These are phyloP conservation scores for Stentor coeruleus DNA, from an alignment of 73 alveolate genomes.

Conservation along the genomic window DNA sequence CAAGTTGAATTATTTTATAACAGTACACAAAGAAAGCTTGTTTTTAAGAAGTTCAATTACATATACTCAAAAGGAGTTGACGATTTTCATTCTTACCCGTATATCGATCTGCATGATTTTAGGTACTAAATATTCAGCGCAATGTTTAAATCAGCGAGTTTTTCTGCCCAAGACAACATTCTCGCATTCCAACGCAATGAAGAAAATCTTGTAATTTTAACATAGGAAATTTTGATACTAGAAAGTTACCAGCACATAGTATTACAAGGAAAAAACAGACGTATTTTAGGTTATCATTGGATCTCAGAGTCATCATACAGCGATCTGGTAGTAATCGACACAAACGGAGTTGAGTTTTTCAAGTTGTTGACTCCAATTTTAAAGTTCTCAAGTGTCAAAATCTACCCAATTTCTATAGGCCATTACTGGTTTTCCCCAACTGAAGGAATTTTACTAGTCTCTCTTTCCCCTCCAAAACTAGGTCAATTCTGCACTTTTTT, in stretches of 20 bases:
- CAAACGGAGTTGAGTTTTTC: slow-evolving; percentile 8
- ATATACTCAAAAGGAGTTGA: slow-evolving; percentile 23
- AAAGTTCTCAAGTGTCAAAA: neutral
- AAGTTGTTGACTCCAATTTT: neutral
- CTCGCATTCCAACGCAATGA: slow-evolving; percentile 11
- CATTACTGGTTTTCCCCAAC: neutral
- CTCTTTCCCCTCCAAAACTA: slow-evolving; percentile 15
- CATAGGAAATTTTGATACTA: neutral
- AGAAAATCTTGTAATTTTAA: neutral
- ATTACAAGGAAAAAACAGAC: neutral
- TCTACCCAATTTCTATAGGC: slow-evolving; percentile 5
- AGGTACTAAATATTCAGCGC: slow-evolving; percentile 1
- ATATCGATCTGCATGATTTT: neutral
- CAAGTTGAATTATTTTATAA: slow-evolving; percentile 14
- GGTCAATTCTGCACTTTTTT: slow-evolving; percentile 1
- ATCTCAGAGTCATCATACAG: neutral
- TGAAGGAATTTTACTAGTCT: neutral
- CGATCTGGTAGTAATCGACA: neutral
- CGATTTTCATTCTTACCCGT: neutral
- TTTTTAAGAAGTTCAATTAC: neutral
- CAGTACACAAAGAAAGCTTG: neutral
- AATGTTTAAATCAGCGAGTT: neutral
- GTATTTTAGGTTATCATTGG: slow-evolving; percentile 14
- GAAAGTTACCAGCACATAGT: neutral
- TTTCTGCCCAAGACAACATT: neutral